Evolutionary conservation across 2,329 filamentous ascomycete genomes (phyloP).

Genomic region (Claviceps sp.): DNA sequence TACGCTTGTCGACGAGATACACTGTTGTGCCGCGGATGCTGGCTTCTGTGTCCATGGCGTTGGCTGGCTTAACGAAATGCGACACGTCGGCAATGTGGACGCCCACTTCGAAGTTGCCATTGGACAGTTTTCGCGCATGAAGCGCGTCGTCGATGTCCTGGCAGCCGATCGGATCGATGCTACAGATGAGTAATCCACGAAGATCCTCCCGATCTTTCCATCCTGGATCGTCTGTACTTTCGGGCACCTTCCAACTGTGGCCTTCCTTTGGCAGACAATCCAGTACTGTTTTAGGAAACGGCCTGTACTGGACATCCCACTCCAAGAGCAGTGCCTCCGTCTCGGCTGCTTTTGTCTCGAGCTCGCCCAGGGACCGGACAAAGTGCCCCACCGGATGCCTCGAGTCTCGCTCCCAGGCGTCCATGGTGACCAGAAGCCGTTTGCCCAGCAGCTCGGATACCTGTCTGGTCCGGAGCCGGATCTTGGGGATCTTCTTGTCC

Average conservation of each 20-base stretch:
- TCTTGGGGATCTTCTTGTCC: slow-evolving; percentile 97
- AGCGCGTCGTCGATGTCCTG: slow-evolving; percentile 98
- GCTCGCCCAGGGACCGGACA: slow-evolving; percentile 78
- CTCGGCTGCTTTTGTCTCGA: slow-evolving; percentile 95
- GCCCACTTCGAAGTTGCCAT: slow-evolving; percentile 90
- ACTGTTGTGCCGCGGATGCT: slow-evolving; percentile 91
- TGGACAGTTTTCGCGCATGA: slow-evolving; percentile 71
- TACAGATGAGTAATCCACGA: slow-evolving; percentile 79
- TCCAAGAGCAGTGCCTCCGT: slow-evolving; percentile 89
- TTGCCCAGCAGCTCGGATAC: slow-evolving; percentile 81
- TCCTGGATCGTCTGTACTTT: slow-evolving; percentile 64
- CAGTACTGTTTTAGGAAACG: slow-evolving; percentile 88
- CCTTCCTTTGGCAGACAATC: slow-evolving; percentile 87
- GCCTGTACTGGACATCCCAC: slow-evolving; percentile 94
- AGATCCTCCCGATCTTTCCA: slow-evolving; percentile 81
- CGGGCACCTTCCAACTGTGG: slow-evolving; percentile 85
- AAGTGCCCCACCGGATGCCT: slow-evolving; percentile 90
- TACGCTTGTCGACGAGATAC: slow-evolving; percentile 96
- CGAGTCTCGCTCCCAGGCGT: slow-evolving; percentile 89
- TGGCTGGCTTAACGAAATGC: slow-evolving; percentile 93
- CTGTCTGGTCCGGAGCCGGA: slow-evolving; percentile 81
- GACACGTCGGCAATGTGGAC: slow-evolving; percentile 99
- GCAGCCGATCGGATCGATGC: slow-evolving; percentile 90
- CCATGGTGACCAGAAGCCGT: slow-evolving; percentile 82
- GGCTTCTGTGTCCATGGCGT: slow-evolving; percentile 92